phyloP scores from a whole-genome alignment of 768 basidiomycete genomes.

The Russula brevipes region DNA sequence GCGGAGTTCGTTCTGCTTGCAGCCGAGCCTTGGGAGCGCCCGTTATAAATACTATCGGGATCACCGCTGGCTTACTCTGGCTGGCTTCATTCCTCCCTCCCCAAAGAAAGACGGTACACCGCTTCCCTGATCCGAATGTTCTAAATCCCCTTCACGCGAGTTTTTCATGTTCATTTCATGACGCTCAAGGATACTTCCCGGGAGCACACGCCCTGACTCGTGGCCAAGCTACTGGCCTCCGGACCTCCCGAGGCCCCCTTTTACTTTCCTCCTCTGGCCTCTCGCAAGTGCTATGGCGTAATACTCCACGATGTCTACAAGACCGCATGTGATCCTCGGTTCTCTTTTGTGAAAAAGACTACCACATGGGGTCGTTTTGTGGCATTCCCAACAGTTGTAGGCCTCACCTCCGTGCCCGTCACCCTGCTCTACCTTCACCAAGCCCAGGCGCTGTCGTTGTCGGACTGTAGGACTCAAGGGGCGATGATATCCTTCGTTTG shows the following conservation, averaged over 20 bases:
- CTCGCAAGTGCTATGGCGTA: background rate
- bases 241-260: background rate
- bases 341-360: background rate
- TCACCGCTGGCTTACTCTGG: background rate
- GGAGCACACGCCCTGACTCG: background rate
- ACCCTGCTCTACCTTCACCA: constrained; percentile 1
- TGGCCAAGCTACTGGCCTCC: constrained; percentile 4
- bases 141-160: background rate
- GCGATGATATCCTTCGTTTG: background rate
- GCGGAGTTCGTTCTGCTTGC: background rate
- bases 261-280: background rate
- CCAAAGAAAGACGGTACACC: background rate
- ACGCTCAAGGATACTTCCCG: background rate
- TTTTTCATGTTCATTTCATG: constrained; percentile 7
- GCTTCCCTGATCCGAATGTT: background rate
- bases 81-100: background rate
- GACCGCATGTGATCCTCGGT: background rate
- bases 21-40: background rate
- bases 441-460: constrained; percentile 4
- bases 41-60: background rate
- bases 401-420: background rate
- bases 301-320: background rate
- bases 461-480: constrained; percentile 5
- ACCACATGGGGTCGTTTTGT: background rate
- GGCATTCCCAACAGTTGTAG: constrained; percentile 16